A percentile compares a stretch with the other conserved stretches of the same genome.
These are phyloP conservation scores for Sugiyamaella pinicola DNA, from an alignment of 1,139 yeast genomes.

Conservation along the genomic window DNA sequence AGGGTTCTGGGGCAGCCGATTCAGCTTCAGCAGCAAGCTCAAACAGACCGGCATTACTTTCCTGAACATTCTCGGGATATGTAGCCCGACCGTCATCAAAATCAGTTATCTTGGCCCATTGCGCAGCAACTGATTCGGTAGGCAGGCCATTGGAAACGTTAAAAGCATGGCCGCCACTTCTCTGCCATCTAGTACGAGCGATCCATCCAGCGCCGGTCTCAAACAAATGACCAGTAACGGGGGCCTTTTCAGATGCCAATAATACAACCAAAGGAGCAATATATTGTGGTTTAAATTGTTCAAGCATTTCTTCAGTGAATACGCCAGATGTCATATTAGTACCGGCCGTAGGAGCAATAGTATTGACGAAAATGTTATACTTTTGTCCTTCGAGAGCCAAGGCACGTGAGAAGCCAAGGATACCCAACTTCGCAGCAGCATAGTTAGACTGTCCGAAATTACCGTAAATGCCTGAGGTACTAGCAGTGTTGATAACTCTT, in stretches of 20 bases:
- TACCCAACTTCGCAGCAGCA: constrained; percentile 89
- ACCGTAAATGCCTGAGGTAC: constrained; percentile 96
- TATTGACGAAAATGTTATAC: constrained; percentile 72
- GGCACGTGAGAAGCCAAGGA: constrained; percentile 81
- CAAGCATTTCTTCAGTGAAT: constrained; percentile 74
- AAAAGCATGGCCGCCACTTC: constrained; percentile 82
- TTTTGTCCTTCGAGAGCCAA: constrained; percentile 89
- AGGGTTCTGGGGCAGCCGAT: constrained; percentile 45
- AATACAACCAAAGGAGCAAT: constrained; percentile 89
- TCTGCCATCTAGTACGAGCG: constrained; percentile 93
- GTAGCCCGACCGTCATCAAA: constrained; percentile 60
- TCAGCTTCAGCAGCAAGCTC: constrained; percentile 41
- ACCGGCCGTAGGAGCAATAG: constrained; percentile 96
- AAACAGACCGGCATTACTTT: constrained; percentile 59
- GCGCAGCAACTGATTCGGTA: constrained; percentile 71
- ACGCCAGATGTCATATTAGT: constrained; percentile 94
- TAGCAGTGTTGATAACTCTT: constrained; percentile 81
- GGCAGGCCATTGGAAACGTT: constrained; percentile 48
- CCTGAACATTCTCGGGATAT: constrained; percentile 66
- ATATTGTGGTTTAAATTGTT: constrained; percentile 82
- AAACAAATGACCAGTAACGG: constrained; percentile 65
- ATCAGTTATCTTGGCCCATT: constrained; percentile 67
- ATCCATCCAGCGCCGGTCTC: constrained; percentile 93
- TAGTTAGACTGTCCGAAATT: constrained; percentile 98
- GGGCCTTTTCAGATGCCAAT: constrained; percentile 72